Evolutionary conservation across 1,284 basidiomycete species (phyloP), one percentile per base, ranked within the genome.

Genomic region (Fomitopsis palustris): DNA sequence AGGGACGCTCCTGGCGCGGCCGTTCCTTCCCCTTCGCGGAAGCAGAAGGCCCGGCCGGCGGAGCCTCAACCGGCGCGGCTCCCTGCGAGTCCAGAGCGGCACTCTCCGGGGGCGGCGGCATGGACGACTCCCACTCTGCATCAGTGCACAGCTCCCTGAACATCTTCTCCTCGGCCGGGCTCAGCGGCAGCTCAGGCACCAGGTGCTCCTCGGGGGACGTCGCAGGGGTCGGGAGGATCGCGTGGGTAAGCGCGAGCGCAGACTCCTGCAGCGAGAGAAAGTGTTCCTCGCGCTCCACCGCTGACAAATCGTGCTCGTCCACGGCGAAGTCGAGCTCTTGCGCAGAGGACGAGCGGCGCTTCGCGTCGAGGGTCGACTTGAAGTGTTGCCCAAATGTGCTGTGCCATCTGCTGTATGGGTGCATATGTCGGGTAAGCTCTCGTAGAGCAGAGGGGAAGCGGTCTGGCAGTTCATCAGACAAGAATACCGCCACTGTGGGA

Each of bases 121-220:
- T 10, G 5, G 60, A 49, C 16, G 57, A 67, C 43, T 84, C 82
- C 79, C 82, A 86, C 61, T 87, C 85, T 29, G 82, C 77, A 57
- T 79, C 78, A 31, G 80, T 74, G 64, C 85, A 89, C 27, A 89
- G 70, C 53, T 79, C 77, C 43, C 77, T 82, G 72, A 90, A 89
- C 54, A 90, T 83, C 68, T 86, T 84, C 67, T 86, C 82, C 65
- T 90, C 87, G 16, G 80, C 83, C n/a, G 84, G 83, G 61, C 80
- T 88, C 55, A 90, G 76, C 27, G 87, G 87, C 7, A 72, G 71
- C 54, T 82, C 81, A 27, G 65, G 61, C 14, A 58, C 51, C 10
- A 64, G 37, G 4, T 54, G 57, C 47, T 69, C 69, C 54, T 71
- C 66, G 12, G 63, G 39, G 10, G 65, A 42, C 59, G 65, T 57